Evolutionary conservation across 2,329 filamentous ascomycete species (phyloP), one percentile per base, ranked within the genome.

Genomic region (Blastomyces gilchristii): DNA sequence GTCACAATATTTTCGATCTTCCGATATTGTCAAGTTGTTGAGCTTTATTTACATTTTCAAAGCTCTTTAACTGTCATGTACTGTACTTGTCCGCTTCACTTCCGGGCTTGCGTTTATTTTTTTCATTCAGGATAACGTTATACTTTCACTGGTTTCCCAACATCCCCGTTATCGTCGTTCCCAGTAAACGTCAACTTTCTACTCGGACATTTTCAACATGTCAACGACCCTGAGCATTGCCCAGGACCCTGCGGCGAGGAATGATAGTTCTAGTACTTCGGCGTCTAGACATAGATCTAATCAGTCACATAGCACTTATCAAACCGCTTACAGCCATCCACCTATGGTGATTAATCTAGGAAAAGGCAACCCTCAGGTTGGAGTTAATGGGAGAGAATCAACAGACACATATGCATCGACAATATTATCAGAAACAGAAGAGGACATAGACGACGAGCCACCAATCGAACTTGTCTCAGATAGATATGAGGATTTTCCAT

Each of bases 351-450:
- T 74, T 49, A 66, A 68, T 16, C 65, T 64, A 56, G 63, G 67
- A n/a, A 62, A 64, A 11, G 63, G 62, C 22, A 65, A 65, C 7
- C 59, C 63, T 14, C 67, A 69, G 62, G 66, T 68, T 25, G 62
- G 67, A 28, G 62, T 66, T 45, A 68, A 71, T 53, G 71, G 70
- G 22, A 80, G 82, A 28, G 81, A 83, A 34, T 94, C 91, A 0
- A 81, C 85, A 68, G 87, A 90, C 65, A 96, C 91, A 1, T 95
- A 92, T 74, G 85, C 86, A 69, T 96, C 91, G 5, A 89, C 86
- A 2, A 78, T 84, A 41, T 78, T 83, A 41, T 89, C 87, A 3
- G 80, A 83, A 53, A 81, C 85, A 53, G 71, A 81, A 22, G 76
- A 77, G 22, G 67, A 75, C 18, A 34, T 31, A 59, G n/a, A n/a